phyloP scores from a whole-genome alignment of 208 protist genomes.

The Trypanosoma cruzi region DNA sequence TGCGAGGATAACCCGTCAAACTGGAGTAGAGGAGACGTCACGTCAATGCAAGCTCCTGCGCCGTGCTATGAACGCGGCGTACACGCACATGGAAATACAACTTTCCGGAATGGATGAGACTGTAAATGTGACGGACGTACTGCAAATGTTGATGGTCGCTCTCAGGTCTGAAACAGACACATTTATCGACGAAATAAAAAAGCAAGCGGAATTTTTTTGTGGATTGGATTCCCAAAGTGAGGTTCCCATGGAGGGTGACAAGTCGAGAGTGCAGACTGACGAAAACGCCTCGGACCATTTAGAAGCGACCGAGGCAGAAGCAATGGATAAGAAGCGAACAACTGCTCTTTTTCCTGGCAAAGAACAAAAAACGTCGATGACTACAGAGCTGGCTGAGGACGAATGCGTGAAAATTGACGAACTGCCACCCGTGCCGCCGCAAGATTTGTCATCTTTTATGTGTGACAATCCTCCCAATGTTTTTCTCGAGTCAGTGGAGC shows the following conservation, averaged over 20 bases:
- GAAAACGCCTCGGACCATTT: not conserved
- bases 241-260: not conserved
- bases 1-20: constrained; percentile 26
- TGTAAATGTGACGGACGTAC: constrained; percentile 36
- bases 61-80: constrained; percentile 56
- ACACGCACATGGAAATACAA: constrained; percentile 45
- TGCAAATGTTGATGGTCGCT: constrained; percentile 38
- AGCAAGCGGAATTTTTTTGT: constrained; percentile 28
- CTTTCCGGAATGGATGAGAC: constrained; percentile 21
- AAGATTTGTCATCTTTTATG: not conserved
- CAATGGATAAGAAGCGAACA: not conserved
- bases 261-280: not conserved
- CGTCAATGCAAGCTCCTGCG: constrained; percentile 51
- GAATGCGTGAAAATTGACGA: not conserved
- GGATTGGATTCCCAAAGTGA: not conserved
- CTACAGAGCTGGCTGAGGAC: not conserved
- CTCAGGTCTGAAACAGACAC: constrained; percentile 40
- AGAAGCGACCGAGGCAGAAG: not conserved
- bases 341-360: not conserved
- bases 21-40: constrained; percentile 12
- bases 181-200: constrained; percentile 45
- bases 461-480: not conserved
- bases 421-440: constrained; percentile 8
- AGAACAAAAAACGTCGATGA: not conserved
- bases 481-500: not conserved